Conservation (phyloP, 164 flowering plant genomes). For the Dillenia turbinata region DNA sequence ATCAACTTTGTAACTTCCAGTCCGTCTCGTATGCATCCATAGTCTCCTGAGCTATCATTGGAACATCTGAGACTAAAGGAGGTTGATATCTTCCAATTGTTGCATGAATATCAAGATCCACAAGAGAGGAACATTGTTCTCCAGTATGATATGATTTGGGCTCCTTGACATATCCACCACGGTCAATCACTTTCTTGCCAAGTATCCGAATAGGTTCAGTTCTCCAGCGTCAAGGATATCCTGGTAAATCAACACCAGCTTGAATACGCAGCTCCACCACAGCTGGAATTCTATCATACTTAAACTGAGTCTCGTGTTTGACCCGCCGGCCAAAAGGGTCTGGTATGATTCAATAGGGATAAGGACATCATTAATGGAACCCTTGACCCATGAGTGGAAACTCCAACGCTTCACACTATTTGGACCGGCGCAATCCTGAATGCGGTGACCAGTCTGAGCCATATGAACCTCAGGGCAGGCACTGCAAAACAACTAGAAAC, state of each 20-base stretch:
- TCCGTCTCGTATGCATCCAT: constrained; percentile 59
- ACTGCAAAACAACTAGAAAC: constrained; percentile 31
- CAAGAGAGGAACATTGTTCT: constrained; percentile 25
- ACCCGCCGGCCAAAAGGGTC: constrained; percentile 92
- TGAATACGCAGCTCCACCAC: constrained; percentile 93
- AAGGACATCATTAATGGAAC: constrained; percentile 74
- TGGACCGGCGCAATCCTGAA: constrained; percentile 65
- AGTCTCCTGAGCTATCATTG: constrained; percentile 59
- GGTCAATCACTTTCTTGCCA: constrained; percentile 78
- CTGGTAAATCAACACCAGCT: constrained; percentile 88
- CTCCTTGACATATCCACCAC: constrained; percentile 63
- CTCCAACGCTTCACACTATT: constrained; percentile 41
- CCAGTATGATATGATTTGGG: constrained; percentile 35
- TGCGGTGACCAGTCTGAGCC: constrained; percentile 58
- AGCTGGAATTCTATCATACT: constrained; percentile 90
- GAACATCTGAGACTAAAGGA: constrained; percentile 35
- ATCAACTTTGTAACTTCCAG: constrained; percentile 62
- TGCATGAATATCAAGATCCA: constrained; percentile 63
- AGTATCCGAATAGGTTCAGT: constrained; percentile 67
- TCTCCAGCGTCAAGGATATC: constrained; percentile 83
- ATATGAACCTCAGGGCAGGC: constrained; percentile 84
- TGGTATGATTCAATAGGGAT: constrained; percentile 89
- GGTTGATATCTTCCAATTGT: constrained; percentile 34
- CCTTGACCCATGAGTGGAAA: constrained; percentile 80
- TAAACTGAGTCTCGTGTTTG: constrained; percentile 75